A percentile compares a stretch with the other conserved stretches of the same genome.
These are phyloP conservation scores for Stenogyne calaminthoides DNA, from an alignment of 305 asterid genomes.

Conservation along the genomic window DNA sequence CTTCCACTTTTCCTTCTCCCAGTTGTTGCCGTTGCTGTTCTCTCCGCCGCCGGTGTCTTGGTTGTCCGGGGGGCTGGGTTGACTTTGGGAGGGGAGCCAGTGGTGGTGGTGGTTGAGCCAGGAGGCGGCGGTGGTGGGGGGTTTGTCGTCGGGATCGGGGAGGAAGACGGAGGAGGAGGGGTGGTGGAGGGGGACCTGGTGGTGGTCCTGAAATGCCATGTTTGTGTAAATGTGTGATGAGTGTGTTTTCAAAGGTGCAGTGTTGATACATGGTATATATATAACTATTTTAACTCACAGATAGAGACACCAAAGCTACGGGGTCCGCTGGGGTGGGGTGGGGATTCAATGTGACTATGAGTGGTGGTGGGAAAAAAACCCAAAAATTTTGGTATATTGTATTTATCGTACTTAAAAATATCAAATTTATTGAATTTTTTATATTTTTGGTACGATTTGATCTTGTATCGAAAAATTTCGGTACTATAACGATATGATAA, in stretches of 20 bases:
- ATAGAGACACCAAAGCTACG: not conserved
- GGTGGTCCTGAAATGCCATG: slow-evolving; percentile 64
- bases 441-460: too few relatives aligned
- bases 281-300: not conserved
- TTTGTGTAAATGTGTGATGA: slow-evolving; percentile 21
- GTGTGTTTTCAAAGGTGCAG: slow-evolving; percentile 25
- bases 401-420: too few relatives aligned
- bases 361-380: too few relatives aligned
- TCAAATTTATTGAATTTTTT: too few relatives aligned
- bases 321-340: not conserved
- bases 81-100: slow-evolving; percentile 50
- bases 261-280: not conserved
- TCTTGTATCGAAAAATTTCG: too few relatives aligned
- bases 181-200: slow-evolving; percentile 30
- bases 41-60: too few relatives aligned
- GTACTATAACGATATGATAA: too few relatives aligned
- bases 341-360: not conserved
- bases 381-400: too few relatives aligned
- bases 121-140: slow-evolving; percentile 36
- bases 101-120: too few relatives aligned
- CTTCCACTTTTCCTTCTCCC: slow-evolving; percentile 69
- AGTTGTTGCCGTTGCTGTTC: slow-evolving; percentile 29
- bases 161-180: slow-evolving; percentile 33
- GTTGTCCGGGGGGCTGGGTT: slow-evolving; percentile 34
- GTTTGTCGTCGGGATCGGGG: slow-evolving; percentile 38